phyloP scores from a whole-genome alignment of 169 alveolate genomes.

The Plasmodium adleri region DNA sequence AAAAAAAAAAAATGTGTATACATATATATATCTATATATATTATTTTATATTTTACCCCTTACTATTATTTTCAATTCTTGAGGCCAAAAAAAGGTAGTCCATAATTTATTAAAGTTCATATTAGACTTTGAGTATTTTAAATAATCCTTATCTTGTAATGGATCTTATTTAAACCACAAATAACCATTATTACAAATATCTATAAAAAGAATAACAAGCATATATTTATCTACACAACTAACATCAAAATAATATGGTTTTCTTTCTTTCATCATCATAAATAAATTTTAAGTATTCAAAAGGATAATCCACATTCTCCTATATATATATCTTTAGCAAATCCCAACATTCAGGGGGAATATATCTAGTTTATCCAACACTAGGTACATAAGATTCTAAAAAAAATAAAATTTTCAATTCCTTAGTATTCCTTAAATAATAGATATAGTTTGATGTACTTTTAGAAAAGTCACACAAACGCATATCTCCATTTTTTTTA shows the following conservation, averaged over 20 bases:
- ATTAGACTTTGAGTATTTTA: conserved; percentile 25
- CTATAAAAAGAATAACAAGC: conserved; percentile 79
- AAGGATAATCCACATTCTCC: conserved; percentile 38
- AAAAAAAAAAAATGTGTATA: not conserved
- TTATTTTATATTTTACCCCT: not conserved
- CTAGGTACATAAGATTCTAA: conserved; percentile 87
- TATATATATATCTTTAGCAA: conserved; percentile 75
- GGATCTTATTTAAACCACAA: conserved; percentile 86
- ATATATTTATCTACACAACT: conserved; percentile 81
- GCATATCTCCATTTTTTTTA: conserved; percentile 78
- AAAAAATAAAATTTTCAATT: conserved; percentile 70
- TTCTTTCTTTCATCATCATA: conserved; percentile 68
- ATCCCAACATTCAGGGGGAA: conserved; percentile 89
- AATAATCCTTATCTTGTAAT: conserved; percentile 78
- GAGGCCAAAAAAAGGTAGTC: conserved; percentile 49
- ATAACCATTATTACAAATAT: conserved; percentile 87
- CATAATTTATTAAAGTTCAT: conserved; percentile 56
- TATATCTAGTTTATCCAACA: conserved; percentile 86
- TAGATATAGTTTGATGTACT: conserved; percentile 82
- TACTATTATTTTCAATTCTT: conserved; percentile 23
- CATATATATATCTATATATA: not conserved
- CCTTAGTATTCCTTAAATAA: conserved; percentile 77
- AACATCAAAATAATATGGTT: conserved; percentile 81
- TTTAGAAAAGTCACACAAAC: conserved; percentile 85
- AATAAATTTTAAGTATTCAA: conserved; percentile 9